Evolutionary conservation across 2,329 filamentous ascomycete species (phyloP).

Genomic region (Pleurostoma richardsiae): DNA sequence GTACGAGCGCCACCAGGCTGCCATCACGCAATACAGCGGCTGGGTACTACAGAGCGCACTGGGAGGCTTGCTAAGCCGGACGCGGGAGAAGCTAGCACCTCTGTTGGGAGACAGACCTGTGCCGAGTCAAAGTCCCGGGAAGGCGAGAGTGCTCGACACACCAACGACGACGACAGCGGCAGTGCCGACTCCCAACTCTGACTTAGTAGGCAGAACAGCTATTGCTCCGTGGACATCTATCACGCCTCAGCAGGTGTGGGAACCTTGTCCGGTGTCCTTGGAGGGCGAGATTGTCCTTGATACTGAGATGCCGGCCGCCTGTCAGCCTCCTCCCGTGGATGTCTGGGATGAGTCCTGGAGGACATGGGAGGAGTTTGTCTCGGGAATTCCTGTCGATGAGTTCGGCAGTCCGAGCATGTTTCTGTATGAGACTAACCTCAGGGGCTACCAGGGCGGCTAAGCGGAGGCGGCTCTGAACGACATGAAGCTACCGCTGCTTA

Average conservation of each 20-base stretch:
- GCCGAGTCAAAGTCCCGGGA: neutral
- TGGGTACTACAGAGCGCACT: constrained; percentile 9
- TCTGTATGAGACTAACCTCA: neutral
- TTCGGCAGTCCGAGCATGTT: neutral
- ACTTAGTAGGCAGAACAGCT: too few species aligned
- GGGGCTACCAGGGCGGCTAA: too few species aligned
- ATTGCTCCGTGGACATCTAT: neutral
- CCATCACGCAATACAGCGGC: constrained; percentile 6
- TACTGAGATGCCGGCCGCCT: neutral
- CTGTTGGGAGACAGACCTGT: neutral
- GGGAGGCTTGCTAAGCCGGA: constrained; percentile 8
- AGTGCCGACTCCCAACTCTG: neutral
- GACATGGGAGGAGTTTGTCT: neutral
- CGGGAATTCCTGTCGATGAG: neutral
- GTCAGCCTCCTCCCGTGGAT: neutral
- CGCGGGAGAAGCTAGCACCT: neutral
- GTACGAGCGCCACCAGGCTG: constrained; percentile 9
- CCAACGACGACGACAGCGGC: neutral
- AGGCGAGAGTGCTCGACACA: neutral
- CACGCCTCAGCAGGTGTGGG: neutral
- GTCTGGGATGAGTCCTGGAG: neutral
- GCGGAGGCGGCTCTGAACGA: too few species aligned
- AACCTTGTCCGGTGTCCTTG: neutral
- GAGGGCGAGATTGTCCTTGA: neutral
- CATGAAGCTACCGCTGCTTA: too few species aligned